phyloP scores from a whole-genome alignment of 2,329 filamentous ascomycete species.

The Trichoderma sp. region DNA sequence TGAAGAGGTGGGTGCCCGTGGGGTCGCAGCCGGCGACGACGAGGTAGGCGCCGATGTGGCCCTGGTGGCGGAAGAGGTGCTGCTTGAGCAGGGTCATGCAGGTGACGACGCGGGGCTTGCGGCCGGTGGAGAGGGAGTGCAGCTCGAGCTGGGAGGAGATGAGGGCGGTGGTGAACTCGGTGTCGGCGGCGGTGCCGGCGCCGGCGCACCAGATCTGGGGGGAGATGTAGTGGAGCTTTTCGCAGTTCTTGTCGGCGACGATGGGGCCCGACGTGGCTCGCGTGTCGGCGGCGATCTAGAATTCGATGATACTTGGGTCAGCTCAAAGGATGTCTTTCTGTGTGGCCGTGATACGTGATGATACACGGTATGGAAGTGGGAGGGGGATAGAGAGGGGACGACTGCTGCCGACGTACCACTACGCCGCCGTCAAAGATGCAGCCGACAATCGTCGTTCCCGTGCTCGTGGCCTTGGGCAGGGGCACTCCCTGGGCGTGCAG shows the following conservation, averaged over 20 bases:
- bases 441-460: slow-evolving; percentile 97
- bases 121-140: slow-evolving; percentile 92
- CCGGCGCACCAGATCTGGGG: slow-evolving; percentile 99
- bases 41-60: slow-evolving; percentile 95
- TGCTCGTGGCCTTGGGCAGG: slow-evolving; percentile 95
- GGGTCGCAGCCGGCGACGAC: slow-evolving; percentile 97
- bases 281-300: slow-evolving; percentile 97
- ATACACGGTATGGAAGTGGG: background rate
- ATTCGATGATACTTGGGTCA: background rate
- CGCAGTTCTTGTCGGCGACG: slow-evolving; percentile 99
- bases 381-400: slow-evolving; percentile 13
- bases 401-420: slow-evolving; percentile 63
- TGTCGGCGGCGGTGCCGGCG: slow-evolving; percentile 95
- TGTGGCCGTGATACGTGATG: too few species aligned
- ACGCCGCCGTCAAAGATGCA: slow-evolving; percentile 96
- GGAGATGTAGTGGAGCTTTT: slow-evolving; percentile 98
- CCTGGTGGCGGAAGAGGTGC: slow-evolving; percentile 98
- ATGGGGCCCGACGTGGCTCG: slow-evolving; percentile 96
- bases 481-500: slow-evolving; percentile 93
- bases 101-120: slow-evolving; percentile 94
- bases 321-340: background rate
- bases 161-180: slow-evolving; percentile 97
- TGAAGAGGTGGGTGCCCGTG: slow-evolving; percentile 93
- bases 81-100: slow-evolving; percentile 99
- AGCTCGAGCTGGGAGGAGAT: slow-evolving; percentile 99